phyloP scores from a whole-genome alignment of 176 grass and related monocot genomes.

The Musa acuminata region DNA sequence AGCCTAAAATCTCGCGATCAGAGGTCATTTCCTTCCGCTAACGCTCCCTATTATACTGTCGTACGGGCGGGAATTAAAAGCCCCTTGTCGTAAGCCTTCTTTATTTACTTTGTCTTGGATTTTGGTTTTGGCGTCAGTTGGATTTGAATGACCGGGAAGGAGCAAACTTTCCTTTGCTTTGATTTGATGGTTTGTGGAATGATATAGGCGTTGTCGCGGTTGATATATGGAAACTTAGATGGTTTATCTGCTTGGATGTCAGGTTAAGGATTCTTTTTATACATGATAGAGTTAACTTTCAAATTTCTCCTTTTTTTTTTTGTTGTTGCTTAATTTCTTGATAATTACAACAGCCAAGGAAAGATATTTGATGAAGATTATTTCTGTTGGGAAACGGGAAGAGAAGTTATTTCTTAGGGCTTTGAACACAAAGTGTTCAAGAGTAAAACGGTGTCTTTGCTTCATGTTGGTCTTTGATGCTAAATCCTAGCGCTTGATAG shows the following conservation, averaged over 20 bases:
- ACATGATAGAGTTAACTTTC: not conserved
- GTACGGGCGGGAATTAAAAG: not conserved
- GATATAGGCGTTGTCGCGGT: not conserved
- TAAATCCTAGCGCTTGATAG: not conserved
- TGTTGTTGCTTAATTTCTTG: not conserved
- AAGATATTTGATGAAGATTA: not conserved
- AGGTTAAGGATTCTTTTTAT: not conserved
- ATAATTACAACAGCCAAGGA: not conserved
- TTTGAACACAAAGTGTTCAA: too few relatives aligned
- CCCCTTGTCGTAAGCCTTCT: not conserved
- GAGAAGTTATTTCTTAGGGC: too few relatives aligned
- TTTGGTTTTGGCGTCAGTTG: not conserved
- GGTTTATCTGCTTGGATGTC: not conserved
- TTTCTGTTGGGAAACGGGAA: not conserved
- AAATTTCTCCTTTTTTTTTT: not conserved
- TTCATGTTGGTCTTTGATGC: not conserved
- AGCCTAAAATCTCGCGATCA: conserved; percentile 2
- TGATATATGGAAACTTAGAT: not conserved
- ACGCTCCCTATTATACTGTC: not conserved
- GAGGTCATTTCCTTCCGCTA: not conserved
- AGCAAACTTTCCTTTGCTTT: not conserved
- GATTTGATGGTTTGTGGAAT: not conserved
- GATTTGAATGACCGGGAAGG: not conserved
- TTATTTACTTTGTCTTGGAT: not conserved
- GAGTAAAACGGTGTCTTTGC: not conserved